Evolutionary conservation across 2,329 filamentous ascomycete species (phyloP), one percentile per base, ranked within the genome.

Genomic region (Capronia americana): DNA sequence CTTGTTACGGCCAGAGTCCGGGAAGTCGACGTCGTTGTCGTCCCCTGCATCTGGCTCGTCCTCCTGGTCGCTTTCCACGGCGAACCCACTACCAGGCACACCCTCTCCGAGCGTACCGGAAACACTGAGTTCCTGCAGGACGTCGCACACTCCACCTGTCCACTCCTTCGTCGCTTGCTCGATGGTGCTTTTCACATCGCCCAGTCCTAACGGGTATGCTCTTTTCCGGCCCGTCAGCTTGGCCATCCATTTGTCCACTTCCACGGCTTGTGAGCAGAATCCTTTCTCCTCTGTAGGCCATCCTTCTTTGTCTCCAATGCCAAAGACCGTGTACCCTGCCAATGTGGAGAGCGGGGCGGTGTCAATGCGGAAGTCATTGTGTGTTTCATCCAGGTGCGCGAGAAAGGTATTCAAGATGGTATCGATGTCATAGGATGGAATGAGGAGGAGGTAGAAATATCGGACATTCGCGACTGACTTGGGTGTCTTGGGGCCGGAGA

Each of bases 221-320:
- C 93, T 85, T 80, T 94, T 97, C 68, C 90, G 87, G 1, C 87
- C 90, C 0, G 93, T 97, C 74, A 99, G 80, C 76, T 93, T 96
- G n/a, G 94, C 93, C 91, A 99, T 92, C 94, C 95, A 98, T 76
- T 88, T 93, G 76, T 99, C 94, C 2, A 96, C 84, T 72, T 97
- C 90, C 74, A 90, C 91, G 1, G 94, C 94, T 76, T 98, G 94
- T 69, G 92, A 93, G 76, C 94, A 97, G 79, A 93, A 99, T 0
- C 94, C 94, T 72, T 95, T 91, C 66, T 90, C 87, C 78, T 97
- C 93, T 0, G 90, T 92, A 0, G 93, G 92, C 94, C 95, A 99
- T 65, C 91, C 92, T 76, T 96, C 92, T 69, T 86, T 88, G 76
- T 98, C 94, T 20, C 94, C 94, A 74, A 97, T 91, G 0, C 95